Evolutionary conservation across 2,329 filamentous ascomycete genomes (phyloP), one percentile per base, ranked within the genome.

Genomic region (Zopfia rhizophila): DNA sequence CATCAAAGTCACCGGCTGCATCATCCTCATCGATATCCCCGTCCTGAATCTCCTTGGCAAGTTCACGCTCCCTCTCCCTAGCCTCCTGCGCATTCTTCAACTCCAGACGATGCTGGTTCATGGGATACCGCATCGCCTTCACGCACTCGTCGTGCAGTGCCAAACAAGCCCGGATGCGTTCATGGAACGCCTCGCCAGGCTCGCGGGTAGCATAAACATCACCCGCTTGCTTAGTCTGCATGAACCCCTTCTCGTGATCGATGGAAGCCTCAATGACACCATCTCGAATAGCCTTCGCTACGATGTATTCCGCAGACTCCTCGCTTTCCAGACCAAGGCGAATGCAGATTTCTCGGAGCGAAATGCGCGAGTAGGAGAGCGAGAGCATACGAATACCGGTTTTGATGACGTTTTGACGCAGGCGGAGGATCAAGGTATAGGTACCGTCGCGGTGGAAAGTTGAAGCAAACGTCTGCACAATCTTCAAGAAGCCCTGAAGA

Each of bases 381-480:
- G 93, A 97, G 85, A 99, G 96, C 91, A 97, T 97, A 61, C 94
- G 91, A 55, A 99, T 96, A 58, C 94, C 94, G 3, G 94, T 99
- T 81, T 96, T 96, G 84, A 99, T 97, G 68, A 99, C 94, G 69
- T 99, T 99, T 75, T 99, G 94, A 61, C 94, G 87, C 52, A 99
- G 82, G 53, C 94, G 92, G 54, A 97, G 83, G 63, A 97, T 95
- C 46, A 99, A 82, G 8, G 92, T 96, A 78, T 97, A 97, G 14
- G 93, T 97, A 45, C 90, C 90, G 70, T 99, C 94, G 58, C 89
- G 88, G 66, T 91, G 88, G 86, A 97, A 99, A 8, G 87, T 87
- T 31, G 89, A 85, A 46, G 87, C 87, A 69, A 96, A 86, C 37
- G 87, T 83, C 61, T 89, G 87, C 51, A 97, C 92, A 31, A 89